A percentile compares a stretch with the other conserved stretches of the same genome.
Evolutionary conservation across 1,139 yeast species (phyloP).

Genomic region (Meyerozyma sp.): DNA sequence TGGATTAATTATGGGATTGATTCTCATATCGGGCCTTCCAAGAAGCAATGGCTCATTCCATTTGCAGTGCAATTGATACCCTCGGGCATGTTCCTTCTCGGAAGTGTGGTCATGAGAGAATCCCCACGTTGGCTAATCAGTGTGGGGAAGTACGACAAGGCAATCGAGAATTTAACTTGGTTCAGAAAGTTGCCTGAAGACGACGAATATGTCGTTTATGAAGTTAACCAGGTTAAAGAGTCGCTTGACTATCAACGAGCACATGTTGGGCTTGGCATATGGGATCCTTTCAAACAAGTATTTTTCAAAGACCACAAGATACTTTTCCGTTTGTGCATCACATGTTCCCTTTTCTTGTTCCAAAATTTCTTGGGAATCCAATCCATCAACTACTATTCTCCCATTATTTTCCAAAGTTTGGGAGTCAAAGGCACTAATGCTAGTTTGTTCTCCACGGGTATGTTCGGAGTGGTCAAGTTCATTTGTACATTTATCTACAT

Average conservation of each 20-base stretch:
- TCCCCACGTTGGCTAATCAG: constrained; percentile 38
- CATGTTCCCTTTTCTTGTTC: constrained; percentile 31
- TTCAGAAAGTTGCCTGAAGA: constrained; percentile 32
- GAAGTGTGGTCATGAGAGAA: constrained; percentile 32
- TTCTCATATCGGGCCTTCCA: constrained; percentile 22
- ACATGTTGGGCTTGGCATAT: constrained; percentile 31
- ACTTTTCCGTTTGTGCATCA: constrained; percentile 25
- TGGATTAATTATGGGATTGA: constrained; percentile 41
- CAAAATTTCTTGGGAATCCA: constrained; percentile 45
- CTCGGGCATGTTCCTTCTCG: constrained; percentile 33
- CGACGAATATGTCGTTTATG: constrained; percentile 33
- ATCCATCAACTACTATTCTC: constrained; percentile 43
- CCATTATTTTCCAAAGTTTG: constrained; percentile 33
- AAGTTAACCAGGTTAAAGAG: constrained; percentile 24
- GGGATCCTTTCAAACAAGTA: constrained; percentile 35
- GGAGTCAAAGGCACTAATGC: constrained; percentile 38
- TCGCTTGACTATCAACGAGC: constrained; percentile 21
- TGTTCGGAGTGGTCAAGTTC: constrained; percentile 40
- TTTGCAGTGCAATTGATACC: constrained; percentile 41
- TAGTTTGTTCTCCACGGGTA: constrained; percentile 37
- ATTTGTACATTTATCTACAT: constrained; percentile 33
- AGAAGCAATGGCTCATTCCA: constrained; percentile 39
- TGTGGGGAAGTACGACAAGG: constrained; percentile 30
- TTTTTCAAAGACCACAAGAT: constrained; percentile 24
- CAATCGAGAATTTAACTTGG: constrained; percentile 33